These are phyloP conservation scores for Wickerhamiella pararugosa DNA, from an alignment of 1,139 yeast species.

Conservation along the genomic window DNA sequence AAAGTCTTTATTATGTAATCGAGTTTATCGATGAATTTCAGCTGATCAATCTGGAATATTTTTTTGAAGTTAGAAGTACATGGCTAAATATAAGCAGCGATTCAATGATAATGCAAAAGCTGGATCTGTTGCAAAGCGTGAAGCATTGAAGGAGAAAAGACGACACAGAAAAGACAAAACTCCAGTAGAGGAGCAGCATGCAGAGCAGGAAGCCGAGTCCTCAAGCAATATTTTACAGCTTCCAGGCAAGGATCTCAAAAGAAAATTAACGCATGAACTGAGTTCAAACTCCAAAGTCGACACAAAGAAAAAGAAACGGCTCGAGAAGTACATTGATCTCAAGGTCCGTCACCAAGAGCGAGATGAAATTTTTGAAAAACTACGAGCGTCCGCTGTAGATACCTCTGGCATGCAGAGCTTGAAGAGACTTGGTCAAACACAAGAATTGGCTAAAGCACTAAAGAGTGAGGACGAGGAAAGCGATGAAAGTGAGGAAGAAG, in stretches of 20 bases:
- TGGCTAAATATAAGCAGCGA: conserved; percentile 73
- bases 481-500: conserved; percentile 11
- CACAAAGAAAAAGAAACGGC: conserved; percentile 51
- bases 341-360: conserved; percentile 85
- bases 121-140: conserved; percentile 73
- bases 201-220: background rate
- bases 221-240: conserved; percentile 28
- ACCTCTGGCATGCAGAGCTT: conserved; percentile 54
- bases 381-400: conserved; percentile 51
- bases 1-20: too few relatives aligned
- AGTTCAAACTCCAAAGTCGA: conserved; percentile 57
- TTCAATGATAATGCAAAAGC: conserved; percentile 77
- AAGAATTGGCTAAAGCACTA: conserved; percentile 11
- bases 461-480: conserved; percentile 10
- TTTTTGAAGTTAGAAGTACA: conserved; percentile 16
- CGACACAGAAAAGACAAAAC: conserved; percentile 17
- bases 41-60: too few relatives aligned
- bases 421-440: conserved; percentile 44
- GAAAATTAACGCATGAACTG: conserved; percentile 46
- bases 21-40: too few relatives aligned
- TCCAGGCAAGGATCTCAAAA: conserved; percentile 39
- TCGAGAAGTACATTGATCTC: conserved; percentile 31
- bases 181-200: conserved; percentile 7
- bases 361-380: conserved; percentile 56
- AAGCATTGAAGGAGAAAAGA: conserved; percentile 36